Evolutionary conservation across 2,329 filamentous ascomycete genomes (phyloP).

Genomic region (Lecanicillium sp.): DNA sequence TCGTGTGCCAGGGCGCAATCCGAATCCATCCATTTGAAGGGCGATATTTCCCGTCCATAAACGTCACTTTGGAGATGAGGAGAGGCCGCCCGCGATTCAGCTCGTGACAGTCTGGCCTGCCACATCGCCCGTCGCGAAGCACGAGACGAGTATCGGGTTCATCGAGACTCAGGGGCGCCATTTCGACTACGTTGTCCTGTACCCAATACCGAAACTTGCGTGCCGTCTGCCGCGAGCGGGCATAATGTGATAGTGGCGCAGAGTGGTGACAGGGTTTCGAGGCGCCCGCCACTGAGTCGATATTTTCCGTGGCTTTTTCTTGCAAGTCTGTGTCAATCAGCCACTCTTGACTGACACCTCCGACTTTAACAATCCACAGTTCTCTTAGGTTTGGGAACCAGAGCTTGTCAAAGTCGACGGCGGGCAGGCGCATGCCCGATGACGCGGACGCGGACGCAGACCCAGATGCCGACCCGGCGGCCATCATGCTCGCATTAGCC

Average conservation of each 20-base stretch:
- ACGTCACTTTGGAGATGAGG: constrained; percentile 33
- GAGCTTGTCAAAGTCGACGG: constrained; percentile 31
- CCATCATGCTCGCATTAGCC: constrained; percentile 21
- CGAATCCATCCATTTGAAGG: constrained; percentile 26
- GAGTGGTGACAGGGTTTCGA: background rate
- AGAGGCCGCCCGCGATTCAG: constrained; percentile 30
- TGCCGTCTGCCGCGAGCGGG: constrained; percentile 27
- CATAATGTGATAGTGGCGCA: background rate
- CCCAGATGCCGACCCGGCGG: constrained; percentile 17
- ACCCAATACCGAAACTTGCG: constrained; percentile 35
- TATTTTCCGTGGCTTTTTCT: constrained; percentile 24
- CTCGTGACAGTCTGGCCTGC: constrained; percentile 28
- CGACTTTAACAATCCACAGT: constrained; percentile 35
- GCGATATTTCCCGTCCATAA: constrained; percentile 30
- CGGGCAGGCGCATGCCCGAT: background rate
- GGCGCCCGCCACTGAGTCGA: no score
- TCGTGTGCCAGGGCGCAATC: constrained; percentile 26
- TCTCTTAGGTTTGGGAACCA: constrained; percentile 35
- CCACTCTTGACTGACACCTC: constrained; percentile 32
- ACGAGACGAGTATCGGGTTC: constrained; percentile 30
- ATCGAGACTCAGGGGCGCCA: constrained; percentile 28
- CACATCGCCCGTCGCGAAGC: constrained; percentile 30
- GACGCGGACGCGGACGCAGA: background rate
- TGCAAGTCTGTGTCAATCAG: constrained; percentile 27
- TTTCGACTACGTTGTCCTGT: constrained; percentile 32